Evolutionary conservation across 129 eudicot genomes (phyloP).

Genomic region (Oenanthe sinensis): DNA sequence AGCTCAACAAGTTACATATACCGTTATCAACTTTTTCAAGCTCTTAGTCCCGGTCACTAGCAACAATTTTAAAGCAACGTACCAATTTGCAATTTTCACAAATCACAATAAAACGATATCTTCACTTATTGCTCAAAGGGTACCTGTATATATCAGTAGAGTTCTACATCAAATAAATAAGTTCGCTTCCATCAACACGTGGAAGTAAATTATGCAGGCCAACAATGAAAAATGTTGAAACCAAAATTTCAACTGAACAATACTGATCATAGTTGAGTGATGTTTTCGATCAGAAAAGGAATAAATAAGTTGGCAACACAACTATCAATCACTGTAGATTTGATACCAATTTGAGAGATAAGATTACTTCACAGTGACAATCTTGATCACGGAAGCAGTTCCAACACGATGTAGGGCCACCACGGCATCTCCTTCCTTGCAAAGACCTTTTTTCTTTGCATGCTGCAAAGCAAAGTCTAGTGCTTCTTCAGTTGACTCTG

Average conservation of each 20-base stretch:
- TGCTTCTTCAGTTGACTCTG: conserved; percentile 35
- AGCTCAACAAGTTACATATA: no score
- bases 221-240: neutral
- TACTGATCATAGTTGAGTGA: neutral
- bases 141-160: neutral
- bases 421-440: conserved; percentile 32
- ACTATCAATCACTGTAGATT: neutral
- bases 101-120: neutral
- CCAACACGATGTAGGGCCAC: conserved; percentile 37
- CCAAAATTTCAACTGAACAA: conserved; percentile 7
- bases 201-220: conserved; percentile 12
- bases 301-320: neutral
- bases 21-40: neutral
- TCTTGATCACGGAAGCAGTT: conserved; percentile 30
- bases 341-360: neutral
- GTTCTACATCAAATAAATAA: neutral
- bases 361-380: conserved; percentile 23
- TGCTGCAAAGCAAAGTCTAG: conserved; percentile 26
- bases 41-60: neutral
- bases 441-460: conserved; percentile 25
- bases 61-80: neutral
- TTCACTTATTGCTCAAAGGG: neutral
- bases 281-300: neutral
- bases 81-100: neutral
- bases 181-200: neutral